These are phyloP conservation scores for Cystobasidium ongulense DNA, from an alignment of 768 basidiomycete genomes.

Conservation along the genomic window DNA sequence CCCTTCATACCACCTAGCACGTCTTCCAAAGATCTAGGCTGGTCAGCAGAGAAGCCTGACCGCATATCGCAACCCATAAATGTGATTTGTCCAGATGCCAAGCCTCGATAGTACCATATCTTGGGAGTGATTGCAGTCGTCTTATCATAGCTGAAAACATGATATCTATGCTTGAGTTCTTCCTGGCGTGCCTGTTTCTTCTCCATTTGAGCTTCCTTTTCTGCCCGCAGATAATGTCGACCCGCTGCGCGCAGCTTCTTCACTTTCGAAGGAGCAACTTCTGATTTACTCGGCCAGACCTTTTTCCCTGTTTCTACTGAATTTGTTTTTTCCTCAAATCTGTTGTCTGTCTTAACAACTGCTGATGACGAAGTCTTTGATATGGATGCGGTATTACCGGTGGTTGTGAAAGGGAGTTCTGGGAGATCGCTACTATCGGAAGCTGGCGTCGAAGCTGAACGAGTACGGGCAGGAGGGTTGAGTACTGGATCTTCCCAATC, in stretches of 20 bases:
- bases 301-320: background rate
- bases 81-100: background rate
- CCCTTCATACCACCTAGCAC: background rate
- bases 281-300: background rate
- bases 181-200: background rate
- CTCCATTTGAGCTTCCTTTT: background rate
- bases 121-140: background rate
- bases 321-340: background rate
- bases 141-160: slow-evolving; percentile 14
- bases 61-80: background rate
- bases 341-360: background rate
- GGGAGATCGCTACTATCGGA: slow-evolving; percentile 8
- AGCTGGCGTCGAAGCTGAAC: background rate
- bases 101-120: slow-evolving; percentile 13
- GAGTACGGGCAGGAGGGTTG: background rate
- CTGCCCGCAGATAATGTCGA: background rate
- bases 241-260: background rate
- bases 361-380: background rate
- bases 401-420: background rate
- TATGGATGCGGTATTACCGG: background rate
- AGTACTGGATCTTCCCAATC: slow-evolving; percentile 21
- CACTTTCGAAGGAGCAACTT: background rate
- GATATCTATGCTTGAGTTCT: background rate
- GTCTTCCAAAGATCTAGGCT: background rate
- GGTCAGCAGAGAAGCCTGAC: background rate